Conservation (phyloP, 495 filamentous ascomycete species). For the Penicillium coprophilum region DNA sequence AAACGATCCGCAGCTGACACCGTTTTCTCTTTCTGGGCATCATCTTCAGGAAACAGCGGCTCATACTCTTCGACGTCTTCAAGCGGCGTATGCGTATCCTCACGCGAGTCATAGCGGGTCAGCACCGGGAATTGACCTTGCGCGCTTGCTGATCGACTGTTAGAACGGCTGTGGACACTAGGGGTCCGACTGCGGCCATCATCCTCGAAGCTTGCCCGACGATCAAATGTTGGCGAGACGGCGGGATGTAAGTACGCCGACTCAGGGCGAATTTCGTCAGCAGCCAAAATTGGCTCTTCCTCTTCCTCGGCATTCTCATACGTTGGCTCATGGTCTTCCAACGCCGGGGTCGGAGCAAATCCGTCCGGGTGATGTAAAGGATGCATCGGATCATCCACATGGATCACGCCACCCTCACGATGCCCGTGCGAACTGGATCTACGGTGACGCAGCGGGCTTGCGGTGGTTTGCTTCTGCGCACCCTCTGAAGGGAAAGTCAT, state of each 20-base stretch:
- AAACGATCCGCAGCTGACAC: conserved; percentile 58
- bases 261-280: conserved; percentile 86
- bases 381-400: conserved; percentile 70
- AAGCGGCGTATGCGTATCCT: conserved; percentile 64
- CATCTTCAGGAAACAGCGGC: conserved; percentile 86
- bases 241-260: conserved; percentile 68
- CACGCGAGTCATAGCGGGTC: conserved; percentile 51
- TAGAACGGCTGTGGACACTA: conserved; percentile 64
- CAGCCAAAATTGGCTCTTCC: conserved; percentile 80
- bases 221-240: conserved; percentile 64
- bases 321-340: conserved; percentile 15
- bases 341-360: conserved; percentile 43
- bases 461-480: conserved; percentile 10
- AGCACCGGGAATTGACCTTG: conserved; percentile 48
- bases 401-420: conserved; percentile 63
- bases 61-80: conserved; percentile 95
- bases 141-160: conserved; percentile 69
- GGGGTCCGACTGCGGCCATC: conserved; percentile 52
- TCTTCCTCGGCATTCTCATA: conserved; percentile 32
- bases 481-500: conserved; percentile 47
- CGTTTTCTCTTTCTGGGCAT: conserved; percentile 59
- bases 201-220: conserved; percentile 59
- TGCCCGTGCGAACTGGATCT: conserved; percentile 22
- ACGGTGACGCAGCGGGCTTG: conserved; percentile 15
- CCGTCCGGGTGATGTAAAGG: conserved; percentile 62